Evolutionary conservation across 2,329 filamentous ascomycete genomes (phyloP).

Genomic region (Penicillium thymicola): DNA sequence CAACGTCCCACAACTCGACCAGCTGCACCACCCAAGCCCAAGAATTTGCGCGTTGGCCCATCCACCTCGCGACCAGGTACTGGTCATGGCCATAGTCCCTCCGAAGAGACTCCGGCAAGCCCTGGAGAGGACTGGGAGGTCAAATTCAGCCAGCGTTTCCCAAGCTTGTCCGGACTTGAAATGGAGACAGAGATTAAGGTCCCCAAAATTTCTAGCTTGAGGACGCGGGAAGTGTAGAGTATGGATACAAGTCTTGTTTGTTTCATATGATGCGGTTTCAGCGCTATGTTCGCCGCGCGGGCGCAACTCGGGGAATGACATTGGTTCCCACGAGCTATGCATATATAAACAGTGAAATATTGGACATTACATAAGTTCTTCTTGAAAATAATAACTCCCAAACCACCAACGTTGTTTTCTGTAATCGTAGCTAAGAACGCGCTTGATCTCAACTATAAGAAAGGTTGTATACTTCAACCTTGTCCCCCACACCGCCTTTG

Average conservation of each 20-base stretch:
- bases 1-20: conserved; percentile 45
- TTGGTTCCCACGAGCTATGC: conserved; percentile 9
- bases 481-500: conserved; percentile 16
- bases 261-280: conserved; percentile 15
- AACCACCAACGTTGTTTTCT: not conserved
- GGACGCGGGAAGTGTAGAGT: conserved; percentile 43
- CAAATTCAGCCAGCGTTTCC: conserved; percentile 81
- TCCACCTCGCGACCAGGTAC: conserved; percentile 22
- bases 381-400: not conserved
- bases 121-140: conserved; percentile 60
- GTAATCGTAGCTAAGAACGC: not conserved
- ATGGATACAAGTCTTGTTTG: conserved; percentile 9
- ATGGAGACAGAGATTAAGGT: conserved; percentile 66
- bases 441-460: not conserved
- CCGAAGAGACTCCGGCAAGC: conserved; percentile 25
- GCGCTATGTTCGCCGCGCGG: conserved; percentile 14
- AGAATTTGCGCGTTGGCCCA: conserved; percentile 52
- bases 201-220: conserved; percentile 35
- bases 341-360: conserved; percentile 24
- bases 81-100: conserved; percentile 28
- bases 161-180: conserved; percentile 79
- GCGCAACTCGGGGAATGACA: conserved; percentile 8
- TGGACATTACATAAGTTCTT: conserved; percentile 11
- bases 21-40: conserved; percentile 59
- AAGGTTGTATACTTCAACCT: not conserved